phyloP scores from a whole-genome alignment of 2,329 filamentous ascomycete genomes.

The Cadophora luteo-olivacea region DNA sequence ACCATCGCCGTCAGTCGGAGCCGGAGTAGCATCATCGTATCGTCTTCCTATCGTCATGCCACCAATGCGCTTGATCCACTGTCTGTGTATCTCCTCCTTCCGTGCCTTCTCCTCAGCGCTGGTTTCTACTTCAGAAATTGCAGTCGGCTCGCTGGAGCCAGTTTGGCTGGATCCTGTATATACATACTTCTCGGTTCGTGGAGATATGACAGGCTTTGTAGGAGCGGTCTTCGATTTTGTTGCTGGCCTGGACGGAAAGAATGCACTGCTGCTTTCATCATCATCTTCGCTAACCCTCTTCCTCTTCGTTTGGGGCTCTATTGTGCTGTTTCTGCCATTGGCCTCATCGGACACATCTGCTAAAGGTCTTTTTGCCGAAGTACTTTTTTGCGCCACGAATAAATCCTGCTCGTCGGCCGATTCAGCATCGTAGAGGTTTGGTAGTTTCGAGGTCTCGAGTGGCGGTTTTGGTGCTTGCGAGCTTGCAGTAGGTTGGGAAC shows the following conservation, averaged over 20 bases:
- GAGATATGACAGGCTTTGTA: slow-evolving; percentile 38
- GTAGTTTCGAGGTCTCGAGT: slow-evolving; percentile 26
- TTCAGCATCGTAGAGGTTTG: slow-evolving; percentile 41
- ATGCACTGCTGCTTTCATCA: slow-evolving; percentile 48
- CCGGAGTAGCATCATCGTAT: slow-evolving; percentile 58
- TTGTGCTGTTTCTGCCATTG: slow-evolving; percentile 51
- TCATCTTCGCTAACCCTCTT: slow-evolving; percentile 48
- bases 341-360: slow-evolving; percentile 54
- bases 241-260: slow-evolving; percentile 49
- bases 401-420: slow-evolving; percentile 37
- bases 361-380: slow-evolving; percentile 56
- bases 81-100: slow-evolving; percentile 77
- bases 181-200: slow-evolving; percentile 59
- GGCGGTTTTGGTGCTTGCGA: slow-evolving; percentile 32
- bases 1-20: slow-evolving; percentile 53
- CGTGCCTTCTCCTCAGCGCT: slow-evolving; percentile 59
- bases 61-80: slow-evolving; percentile 90
- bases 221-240: slow-evolving; percentile 36
- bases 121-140: slow-evolving; percentile 48
- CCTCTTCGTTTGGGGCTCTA: slow-evolving; percentile 52
- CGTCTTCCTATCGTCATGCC: slow-evolving; percentile 67
- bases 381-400: slow-evolving; percentile 24
- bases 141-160: slow-evolving; percentile 27
- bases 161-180: slow-evolving; percentile 52
- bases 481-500: slow-evolving; percentile 42